Conservation (phyloP, 2,329 filamentous ascomycete genomes). For the Lithohypha guttulata region DNA sequence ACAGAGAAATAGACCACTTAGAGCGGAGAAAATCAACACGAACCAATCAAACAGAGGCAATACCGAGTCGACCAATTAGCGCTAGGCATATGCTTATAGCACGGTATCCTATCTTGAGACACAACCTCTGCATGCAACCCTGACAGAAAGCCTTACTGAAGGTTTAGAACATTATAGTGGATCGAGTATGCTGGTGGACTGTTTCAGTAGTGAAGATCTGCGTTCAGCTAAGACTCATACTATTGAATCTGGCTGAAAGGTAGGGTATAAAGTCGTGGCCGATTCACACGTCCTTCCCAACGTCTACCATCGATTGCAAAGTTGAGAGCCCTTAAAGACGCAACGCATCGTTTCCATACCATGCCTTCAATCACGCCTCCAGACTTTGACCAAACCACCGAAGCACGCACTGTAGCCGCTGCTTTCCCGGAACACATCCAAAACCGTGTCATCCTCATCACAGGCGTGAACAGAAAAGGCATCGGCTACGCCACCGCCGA, state of each 20-base stretch:
- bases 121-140: background rate
- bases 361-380: conserved; percentile 11
- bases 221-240: no score
- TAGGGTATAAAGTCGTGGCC: no score
- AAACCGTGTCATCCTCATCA: conserved; percentile 16
- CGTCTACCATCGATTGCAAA: background rate
- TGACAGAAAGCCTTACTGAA: background rate
- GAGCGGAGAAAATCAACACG: no score
- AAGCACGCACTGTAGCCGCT: conserved; percentile 13
- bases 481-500: conserved; percentile 15
- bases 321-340: background rate
- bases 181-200: no score
- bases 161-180: no score
- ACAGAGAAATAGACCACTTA: no score
- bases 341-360: no score
- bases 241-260: no score
- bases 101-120: background rate
- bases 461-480: conserved; percentile 14
- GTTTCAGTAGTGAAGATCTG: no score
- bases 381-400: conserved; percentile 12
- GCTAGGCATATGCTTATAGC: background rate
- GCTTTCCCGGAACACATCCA: conserved; percentile 16
- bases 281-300: background rate
- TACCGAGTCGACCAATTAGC: background rate
- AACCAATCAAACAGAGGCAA: background rate